Base-by-base conservation (phyloP, 495 filamentous ascomycete genomes). In the Penicillium pulvis region DNA sequence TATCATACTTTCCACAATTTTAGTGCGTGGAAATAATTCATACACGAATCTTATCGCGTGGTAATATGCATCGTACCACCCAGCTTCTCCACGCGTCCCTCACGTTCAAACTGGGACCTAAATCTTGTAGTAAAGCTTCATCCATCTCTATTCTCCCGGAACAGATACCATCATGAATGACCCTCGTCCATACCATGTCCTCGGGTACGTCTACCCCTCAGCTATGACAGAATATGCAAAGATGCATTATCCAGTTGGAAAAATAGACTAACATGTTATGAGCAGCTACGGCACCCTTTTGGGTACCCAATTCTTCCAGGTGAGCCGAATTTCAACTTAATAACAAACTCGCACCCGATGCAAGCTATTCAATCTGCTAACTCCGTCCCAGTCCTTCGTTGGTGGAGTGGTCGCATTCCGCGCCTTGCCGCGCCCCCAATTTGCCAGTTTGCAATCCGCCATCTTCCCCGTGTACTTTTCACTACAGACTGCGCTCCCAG, bases 391-490 rank as follows among this genome's bases (percentile, higher is more conserved):
- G 85, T 89, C 90, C 58, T 97, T 97, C 73, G 77, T 97, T 56
- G 84, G 81, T 54, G 91, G 90, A 31, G 79, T 89, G 30, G 71
- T 92, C 45, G 85, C 90, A 54, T 97, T 86, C 79, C 81, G 79
- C 45, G 81, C 84, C 54, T 85, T 97, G 48, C 80, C 90, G 10
- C 86, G 90, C 10, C 85, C 90, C 0, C 86, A 92, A 68, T 98
- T 98, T 76, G 79, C 85, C 6, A 78, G 83, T 36, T 80, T 98
- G 26, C 93, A 96, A 75, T 75, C 83, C 35, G 82, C 82, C 63
- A 85, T 91, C 65, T 93, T 95, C 75, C 93, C 93, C 23, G 72
- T 88, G 62, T 98, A 93, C 78, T 97, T 97, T 72, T 77, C 82
- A 24, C 71, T 97, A 44, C 93, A 97, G 77, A 84, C 89, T 4